Conservation (phyloP, 257 asterid species). For the Agastache rugosa region DNA sequence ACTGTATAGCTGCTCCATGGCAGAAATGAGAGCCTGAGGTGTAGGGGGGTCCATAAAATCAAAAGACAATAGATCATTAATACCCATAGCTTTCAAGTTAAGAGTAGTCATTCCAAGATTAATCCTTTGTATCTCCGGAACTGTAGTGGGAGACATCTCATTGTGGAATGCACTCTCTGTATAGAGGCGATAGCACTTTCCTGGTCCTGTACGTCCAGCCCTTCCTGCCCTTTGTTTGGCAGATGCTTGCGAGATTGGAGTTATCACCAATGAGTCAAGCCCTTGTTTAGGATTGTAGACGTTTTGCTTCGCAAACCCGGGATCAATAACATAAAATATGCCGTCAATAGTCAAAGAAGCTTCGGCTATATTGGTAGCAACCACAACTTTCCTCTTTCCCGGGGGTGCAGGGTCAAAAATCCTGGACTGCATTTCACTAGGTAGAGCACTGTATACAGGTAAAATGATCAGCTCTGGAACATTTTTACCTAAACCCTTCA, state of each 20-base stretch:
- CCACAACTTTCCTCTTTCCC: conserved; percentile 94
- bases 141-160: conserved; percentile 91
- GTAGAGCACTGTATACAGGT: conserved; percentile 93
- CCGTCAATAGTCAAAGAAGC: conserved; percentile 97
- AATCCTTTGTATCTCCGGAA: conserved; percentile 95
- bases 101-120: conserved; percentile 88
- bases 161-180: conserved; percentile 97
- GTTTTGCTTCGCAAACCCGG: conserved; percentile 95
- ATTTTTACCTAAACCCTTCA: conserved; percentile 84
- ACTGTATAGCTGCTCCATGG: conserved; percentile 91
- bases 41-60: conserved; percentile 98
- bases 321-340: conserved; percentile 90
- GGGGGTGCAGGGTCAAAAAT: conserved; percentile 98
- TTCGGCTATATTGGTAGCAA: conserved; percentile 95
- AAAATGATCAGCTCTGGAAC: conserved; percentile 90
- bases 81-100: conserved; percentile 95
- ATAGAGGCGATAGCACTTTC: conserved; percentile 93
- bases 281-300: conserved; percentile 97
- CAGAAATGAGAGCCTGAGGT: conserved; percentile 94
- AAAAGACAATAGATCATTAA: conserved; percentile 82
- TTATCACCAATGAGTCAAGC: conserved; percentile 87
- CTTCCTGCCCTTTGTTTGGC: conserved; percentile 96
- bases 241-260: conserved; percentile 97
- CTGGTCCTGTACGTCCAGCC: conserved; percentile 95
- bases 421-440: conserved; percentile 97